Evolutionary conservation across 2,329 filamentous ascomycete species (phyloP), one percentile per base, ranked within the genome.

Genomic region (Fulvia fulva): DNA sequence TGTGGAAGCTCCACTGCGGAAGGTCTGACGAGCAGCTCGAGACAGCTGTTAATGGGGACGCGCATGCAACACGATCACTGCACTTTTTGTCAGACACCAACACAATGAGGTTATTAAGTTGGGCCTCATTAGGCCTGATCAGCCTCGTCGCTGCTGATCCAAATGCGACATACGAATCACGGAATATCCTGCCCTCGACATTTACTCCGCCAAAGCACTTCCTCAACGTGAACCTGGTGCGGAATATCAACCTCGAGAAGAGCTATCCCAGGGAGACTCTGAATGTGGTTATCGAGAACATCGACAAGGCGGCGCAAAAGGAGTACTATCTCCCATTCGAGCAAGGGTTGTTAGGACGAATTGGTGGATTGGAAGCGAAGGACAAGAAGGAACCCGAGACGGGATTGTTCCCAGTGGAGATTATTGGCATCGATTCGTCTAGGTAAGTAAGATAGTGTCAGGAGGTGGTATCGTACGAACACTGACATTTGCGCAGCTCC

Each of bases 321-420:
- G 88, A 96, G 75, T 99, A 99, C 82, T 97, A 88, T 75, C 70
- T 99, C 54, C 90, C 92, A 3, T 96, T 99, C 72, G 87, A 90
- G 57, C 80, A 87, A 59, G 83, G 87, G 63, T 81, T 90, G 75
- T 84, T 96, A 68, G 83, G 85, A 63, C 87, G 84, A 64, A 79
- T 97, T 62, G 94, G 93, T 64, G 91, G 88, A 41, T 78, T 99
- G 58, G 92, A 97, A 77, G 94, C 92, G 55, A 90, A 88, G 79
- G 91, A 97, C 75, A 94, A 92, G 81, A 96, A 96, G 76, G 84
- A 91, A 64, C 75, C 83, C 34, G 82, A 81, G 54, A 81, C 84
- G 65, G 83, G 82, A 12, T 80, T 83, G 32, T 96, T 97, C 74
- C 14, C 50, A 22, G 86, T 87, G 44, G 86, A 90, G 65, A 77